A percentile compares a stretch with the other conserved stretches of the same genome.
Conservation (phyloP, 441 rosid species). For the Raphanus hybrid region DNA sequence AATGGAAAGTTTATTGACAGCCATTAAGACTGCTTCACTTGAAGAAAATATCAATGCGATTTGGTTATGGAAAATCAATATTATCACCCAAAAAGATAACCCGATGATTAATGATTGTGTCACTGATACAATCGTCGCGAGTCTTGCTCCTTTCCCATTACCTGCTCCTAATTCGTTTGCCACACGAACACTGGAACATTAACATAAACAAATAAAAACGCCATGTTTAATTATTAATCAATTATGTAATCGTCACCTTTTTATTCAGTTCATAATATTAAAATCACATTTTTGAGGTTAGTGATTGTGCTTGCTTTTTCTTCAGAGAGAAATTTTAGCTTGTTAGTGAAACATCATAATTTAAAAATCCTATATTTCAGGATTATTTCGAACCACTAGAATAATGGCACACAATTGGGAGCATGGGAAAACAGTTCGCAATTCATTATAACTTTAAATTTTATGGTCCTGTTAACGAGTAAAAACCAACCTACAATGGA, state of each 20-base stretch:
- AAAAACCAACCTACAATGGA: background rate
- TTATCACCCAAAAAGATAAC: slow-evolving; percentile 61
- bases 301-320: no score
- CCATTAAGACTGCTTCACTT: slow-evolving; percentile 60
- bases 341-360: no score
- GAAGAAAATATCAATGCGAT: slow-evolving; percentile 69
- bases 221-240: background rate
- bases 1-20: slow-evolving; percentile 64
- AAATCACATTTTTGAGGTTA: no score
- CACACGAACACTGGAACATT: slow-evolving; percentile 45
- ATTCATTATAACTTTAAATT: background rate
- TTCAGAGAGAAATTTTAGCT: no score
- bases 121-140: slow-evolving; percentile 78
- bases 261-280: no score
- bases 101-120: slow-evolving; percentile 65
- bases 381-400: background rate
- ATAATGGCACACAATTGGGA: background rate
- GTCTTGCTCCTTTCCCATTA: slow-evolving; percentile 78
- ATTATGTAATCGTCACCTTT: background rate
- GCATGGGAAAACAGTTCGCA: background rate
- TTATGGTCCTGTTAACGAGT: background rate
- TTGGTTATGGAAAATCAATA: slow-evolving; percentile 52
- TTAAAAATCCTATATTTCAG: background rate
- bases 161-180: slow-evolving; percentile 94
- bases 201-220: background rate